Evolutionary conservation across 305 asterid genomes (phyloP).

Genomic region (Solanum hybrid): DNA sequence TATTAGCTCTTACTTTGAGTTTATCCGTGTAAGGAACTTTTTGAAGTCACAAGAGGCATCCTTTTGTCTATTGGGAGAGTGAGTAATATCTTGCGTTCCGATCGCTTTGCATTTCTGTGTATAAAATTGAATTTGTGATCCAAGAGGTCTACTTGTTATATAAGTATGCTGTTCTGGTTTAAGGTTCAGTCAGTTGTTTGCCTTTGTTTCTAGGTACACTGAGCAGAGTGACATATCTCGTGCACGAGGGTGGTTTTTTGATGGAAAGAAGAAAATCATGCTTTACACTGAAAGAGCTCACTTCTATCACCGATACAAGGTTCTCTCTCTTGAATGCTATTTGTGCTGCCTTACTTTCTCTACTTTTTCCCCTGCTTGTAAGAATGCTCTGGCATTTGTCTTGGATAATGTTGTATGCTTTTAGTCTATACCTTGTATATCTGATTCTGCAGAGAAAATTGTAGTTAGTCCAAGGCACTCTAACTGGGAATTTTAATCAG

Average conservation of each 20-base stretch:
- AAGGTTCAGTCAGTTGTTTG: neutral
- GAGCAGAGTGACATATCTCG: slow-evolving; percentile 72
- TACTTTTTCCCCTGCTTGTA: neutral
- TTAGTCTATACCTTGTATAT: neutral
- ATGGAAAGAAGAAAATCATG: slow-evolving; percentile 72
- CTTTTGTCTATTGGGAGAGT: slow-evolving; percentile 87
- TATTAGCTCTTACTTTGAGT: slow-evolving; percentile 79
- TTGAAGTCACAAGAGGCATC: slow-evolving; percentile 79
- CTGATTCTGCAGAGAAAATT: neutral
- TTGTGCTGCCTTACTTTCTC: neutral
- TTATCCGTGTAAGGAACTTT: slow-evolving; percentile 71
- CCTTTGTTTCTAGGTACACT: slow-evolving; percentile 47
- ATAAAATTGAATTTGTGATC: neutral
- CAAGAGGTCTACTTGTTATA: neutral
- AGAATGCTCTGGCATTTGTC: neutral
- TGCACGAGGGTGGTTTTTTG: slow-evolving; percentile 77
- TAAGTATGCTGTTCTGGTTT: neutral
- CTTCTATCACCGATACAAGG: slow-evolving; percentile 97
- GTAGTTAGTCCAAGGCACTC: neutral
- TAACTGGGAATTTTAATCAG: neutral
- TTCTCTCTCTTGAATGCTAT: slow-evolving; percentile 13
- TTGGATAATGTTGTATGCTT: neutral
- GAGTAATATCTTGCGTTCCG: slow-evolving; percentile 19
- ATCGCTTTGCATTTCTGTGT: neutral
- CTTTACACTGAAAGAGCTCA: slow-evolving; percentile 96